Evolutionary conservation across 2,329 filamentous ascomycete genomes (phyloP).

Genomic region (Chaetomium strumarium): DNA sequence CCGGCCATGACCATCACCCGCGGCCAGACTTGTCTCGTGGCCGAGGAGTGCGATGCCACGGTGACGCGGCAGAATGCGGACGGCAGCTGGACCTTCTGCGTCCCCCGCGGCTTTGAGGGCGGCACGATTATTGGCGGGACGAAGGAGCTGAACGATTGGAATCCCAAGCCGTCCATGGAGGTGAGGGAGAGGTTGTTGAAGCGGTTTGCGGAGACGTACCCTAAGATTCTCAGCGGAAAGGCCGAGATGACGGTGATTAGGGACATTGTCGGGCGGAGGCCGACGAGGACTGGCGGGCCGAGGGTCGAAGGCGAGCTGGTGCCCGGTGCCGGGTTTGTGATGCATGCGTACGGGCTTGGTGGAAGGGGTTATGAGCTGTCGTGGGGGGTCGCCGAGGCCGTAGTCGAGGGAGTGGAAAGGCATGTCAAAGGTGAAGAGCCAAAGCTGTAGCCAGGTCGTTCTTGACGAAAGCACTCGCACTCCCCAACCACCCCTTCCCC

Average conservation of each 20-base stretch:
- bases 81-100: conserved; percentile 57
- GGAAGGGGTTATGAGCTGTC: conserved; percentile 46
- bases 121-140: conserved; percentile 63
- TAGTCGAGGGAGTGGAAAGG: conserved; percentile 32
- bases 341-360: conserved; percentile 46
- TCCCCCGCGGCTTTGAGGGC: conserved; percentile 55
- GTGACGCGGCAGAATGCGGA: conserved; percentile 58
- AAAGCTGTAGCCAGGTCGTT: conserved; percentile 8
- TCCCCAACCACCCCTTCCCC: not conserved
- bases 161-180: conserved; percentile 40
- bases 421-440: conserved; percentile 6
- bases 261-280: conserved; percentile 29
- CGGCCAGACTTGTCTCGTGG: conserved; percentile 44
- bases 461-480: not conserved
- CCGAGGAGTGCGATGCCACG: conserved; percentile 34
- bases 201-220: conserved; percentile 32
- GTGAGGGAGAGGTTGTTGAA: conserved; percentile 43
- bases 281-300: conserved; percentile 29
- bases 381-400: conserved; percentile 42
- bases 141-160: conserved; percentile 55
- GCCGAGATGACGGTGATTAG: conserved; percentile 23
- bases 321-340: conserved; percentile 25
- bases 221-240: conserved; percentile 27
- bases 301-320: conserved; percentile 40
- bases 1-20: conserved; percentile 38